Evolutionary conservation across 2,329 filamentous ascomycete species (phyloP).

Genomic region (Sporothrix dimorphospora): DNA sequence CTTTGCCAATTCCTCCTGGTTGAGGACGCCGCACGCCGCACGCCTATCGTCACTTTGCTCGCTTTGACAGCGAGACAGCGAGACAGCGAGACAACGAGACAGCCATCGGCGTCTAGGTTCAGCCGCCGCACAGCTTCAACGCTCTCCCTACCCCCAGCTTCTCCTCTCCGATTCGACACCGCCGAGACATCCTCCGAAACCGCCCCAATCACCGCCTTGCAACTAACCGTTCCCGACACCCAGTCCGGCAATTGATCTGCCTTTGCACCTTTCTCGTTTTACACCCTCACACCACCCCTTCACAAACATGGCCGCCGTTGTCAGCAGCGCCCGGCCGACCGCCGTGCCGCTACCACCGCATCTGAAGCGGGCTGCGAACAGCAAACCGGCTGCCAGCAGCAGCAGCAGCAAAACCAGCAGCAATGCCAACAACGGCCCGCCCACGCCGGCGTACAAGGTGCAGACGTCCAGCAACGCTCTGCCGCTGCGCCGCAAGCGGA

Average conservation of each 20-base stretch:
- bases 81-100: no score
- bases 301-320: conserved; percentile 26
- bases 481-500: conserved; percentile 61
- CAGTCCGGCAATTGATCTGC: not conserved
- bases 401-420: not conserved
- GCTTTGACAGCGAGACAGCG: conserved; percentile 25
- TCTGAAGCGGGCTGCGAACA: not conserved
- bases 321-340: conserved; percentile 16
- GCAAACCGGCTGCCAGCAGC: not conserved
- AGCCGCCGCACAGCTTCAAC: not conserved
- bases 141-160: not conserved
- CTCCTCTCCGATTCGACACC: not conserved
- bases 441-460: conserved; percentile 59
- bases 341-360: conserved; percentile 24
- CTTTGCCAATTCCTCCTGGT: conserved; percentile 26
- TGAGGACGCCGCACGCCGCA: not conserved
- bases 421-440: conserved; percentile 50
- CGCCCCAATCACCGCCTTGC: no score
- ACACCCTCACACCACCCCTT: not conserved
- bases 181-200: not conserved
- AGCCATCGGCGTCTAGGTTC: no score
- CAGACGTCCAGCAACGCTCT: conserved; percentile 58
- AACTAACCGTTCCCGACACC: not conserved
- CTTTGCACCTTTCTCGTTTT: not conserved
- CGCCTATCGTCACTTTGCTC: not conserved